Evolutionary conservation across 208 protist species (phyloP).

Genomic region (Acanthamoeba lenticulata): DNA sequence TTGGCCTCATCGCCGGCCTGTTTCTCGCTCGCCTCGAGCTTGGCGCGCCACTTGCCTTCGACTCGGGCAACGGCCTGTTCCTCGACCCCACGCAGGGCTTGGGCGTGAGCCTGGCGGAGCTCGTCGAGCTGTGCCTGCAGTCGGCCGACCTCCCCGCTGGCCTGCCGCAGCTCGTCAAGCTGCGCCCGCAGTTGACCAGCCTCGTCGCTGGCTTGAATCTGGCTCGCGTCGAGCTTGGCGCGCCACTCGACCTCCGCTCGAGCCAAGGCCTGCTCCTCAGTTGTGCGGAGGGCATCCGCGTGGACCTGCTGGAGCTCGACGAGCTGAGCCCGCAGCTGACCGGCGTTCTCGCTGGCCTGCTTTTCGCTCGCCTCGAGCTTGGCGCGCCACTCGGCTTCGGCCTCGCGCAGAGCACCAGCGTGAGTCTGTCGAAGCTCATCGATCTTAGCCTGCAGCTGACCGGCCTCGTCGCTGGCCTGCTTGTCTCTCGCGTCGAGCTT

Average conservation of each 20-base stretch:
- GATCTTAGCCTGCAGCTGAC: not conserved
- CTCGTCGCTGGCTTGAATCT: not conserved
- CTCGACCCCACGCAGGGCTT: not conserved
- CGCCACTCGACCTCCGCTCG: not conserved
- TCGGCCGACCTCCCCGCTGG: not conserved
- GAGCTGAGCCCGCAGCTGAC: not conserved
- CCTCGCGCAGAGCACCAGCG: not conserved
- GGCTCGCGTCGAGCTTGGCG: not conserved
- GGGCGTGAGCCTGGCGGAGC: not conserved
- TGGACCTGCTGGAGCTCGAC: not conserved
- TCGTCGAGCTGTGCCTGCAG: not conserved
- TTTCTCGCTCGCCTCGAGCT: not conserved
- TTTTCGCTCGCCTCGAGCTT: not conserved
- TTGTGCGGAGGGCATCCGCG: not conserved
- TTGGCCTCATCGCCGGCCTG: not conserved
- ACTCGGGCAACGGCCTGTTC: not conserved
- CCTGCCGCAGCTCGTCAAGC: not conserved
- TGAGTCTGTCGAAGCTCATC: not conserved
- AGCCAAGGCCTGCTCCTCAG: not conserved
- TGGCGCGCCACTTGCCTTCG: not conserved
- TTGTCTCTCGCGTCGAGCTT: not conserved
- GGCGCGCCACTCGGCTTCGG: not conserved
- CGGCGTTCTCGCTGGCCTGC: not conserved
- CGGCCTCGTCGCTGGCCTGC: not conserved
- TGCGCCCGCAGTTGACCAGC: not conserved